Base-by-base conservation (phyloP, 1,284 basidiomycete genomes). In the Mycosarcoma mackinlayi region DNA sequence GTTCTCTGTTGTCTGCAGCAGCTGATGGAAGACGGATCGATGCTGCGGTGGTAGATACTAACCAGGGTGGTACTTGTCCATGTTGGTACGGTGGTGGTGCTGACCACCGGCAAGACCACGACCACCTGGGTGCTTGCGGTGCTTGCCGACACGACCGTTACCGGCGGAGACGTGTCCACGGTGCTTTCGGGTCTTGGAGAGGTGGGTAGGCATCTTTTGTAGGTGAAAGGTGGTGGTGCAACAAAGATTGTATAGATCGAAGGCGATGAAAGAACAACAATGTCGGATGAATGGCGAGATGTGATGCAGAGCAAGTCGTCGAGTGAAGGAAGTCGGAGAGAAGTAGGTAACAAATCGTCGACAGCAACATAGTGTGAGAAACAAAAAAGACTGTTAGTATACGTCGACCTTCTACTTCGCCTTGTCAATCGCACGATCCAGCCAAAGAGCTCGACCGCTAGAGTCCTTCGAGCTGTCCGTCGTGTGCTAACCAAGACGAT, bases 21-120 rank as follows among this genome's bases (percentile, higher is more conserved):
- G n/a, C 46, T 49, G 47, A 7, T 3, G 19, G 18, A 6, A 8
- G n/a, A 13, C 7, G 2, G 37, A 21, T 25, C 10, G 35, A 10
- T 16, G 47, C 4, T 24, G 27, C 40, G 8, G 4, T 25, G 27
- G 38, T 6, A 3, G 59, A 72, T 67, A 77, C 75, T 73, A 65
- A 77, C 75, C 77, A 64, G 79, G 78, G 67, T 82, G 80, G 79
- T 82, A 82, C 77, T 80, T 82, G 80, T 82, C 80, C 64, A 82
- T 80, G 78, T 82, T 83, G 82, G 86, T 88, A 68, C 95, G 88
- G 90, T 98, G 96, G 88, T 98, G 95, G 87, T 98, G 95, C 87
- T 91, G 88, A 89, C 96, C 95, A 94, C 95, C 96, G 87, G 95
- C 95, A 34, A 98, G 91, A 97, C 95, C 95, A 86, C 95, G 92